Base-by-base conservation (phyloP, 345 rosid genomes). In the Salix arbutifolia region DNA sequence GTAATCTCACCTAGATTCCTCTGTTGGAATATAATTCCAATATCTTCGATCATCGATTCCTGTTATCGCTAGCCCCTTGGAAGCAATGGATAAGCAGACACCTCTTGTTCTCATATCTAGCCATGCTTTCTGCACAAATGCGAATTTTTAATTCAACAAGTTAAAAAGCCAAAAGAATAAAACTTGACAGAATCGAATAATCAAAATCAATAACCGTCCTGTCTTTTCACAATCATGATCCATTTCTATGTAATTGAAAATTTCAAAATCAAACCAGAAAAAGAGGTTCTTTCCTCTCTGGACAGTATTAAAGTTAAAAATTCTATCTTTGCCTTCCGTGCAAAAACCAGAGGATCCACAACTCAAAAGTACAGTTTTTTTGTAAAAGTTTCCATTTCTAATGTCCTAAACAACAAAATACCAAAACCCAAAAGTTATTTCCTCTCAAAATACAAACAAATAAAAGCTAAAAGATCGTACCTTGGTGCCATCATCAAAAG, bases 1-100 rank as follows among this genome's bases (percentile, higher is more conserved):
- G 5, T 44, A 75, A 42, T 38, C 90, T 86, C 81, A 93, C 99
- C 96, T 88, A 79, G 99, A 95, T 79, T 95, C 99, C 69, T 88
- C 97, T 0, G 91, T 83, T 10, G 89, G 90, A 68, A 95, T 79
- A 80, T 87, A 88, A 79, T 86, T 95, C 99, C 99, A 95, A 71
- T 95, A 93, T 86, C 99, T 87, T 67, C 99, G 85, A 83, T 95
- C 97, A 86, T 95, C 96, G 35, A 93, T 88, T 71, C 99, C 97
- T 0, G 97, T 95, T 62, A 95, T 88, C 0, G 82, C 79, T 69
- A 95, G 84, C 1, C 94, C 97, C 76, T 87, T 93, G 3, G 92
- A 82, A 68, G 90, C 88, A 72, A 90, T 82, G 23, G 89, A 81
- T 78, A 95, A 77, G 78, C 96, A 93, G 56, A 91, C 87, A 65